Evolutionary conservation across 2,329 filamentous ascomycete genomes (phyloP).

Genomic region (Tolypocladium album): DNA sequence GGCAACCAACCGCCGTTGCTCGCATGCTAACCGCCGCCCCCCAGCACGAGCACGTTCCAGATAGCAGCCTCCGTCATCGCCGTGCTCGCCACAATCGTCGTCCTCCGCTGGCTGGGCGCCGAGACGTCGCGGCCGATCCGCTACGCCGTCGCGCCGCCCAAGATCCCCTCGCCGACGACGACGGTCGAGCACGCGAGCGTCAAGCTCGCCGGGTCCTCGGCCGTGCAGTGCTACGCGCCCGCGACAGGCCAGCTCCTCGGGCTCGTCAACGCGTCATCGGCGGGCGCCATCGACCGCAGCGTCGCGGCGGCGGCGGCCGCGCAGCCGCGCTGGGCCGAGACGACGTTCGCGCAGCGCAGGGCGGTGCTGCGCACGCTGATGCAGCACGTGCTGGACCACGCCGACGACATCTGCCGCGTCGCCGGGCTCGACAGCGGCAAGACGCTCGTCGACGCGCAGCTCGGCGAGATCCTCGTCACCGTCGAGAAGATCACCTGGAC

Average conservation of each 20-base stretch:
- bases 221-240: conserved; percentile 78
- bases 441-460: conserved; percentile 85
- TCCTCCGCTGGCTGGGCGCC: conserved; percentile 16
- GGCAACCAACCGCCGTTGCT: neutral
- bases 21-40: neutral
- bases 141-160: conserved; percentile 54
- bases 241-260: conserved; percentile 81
- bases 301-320: conserved; percentile 64
- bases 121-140: conserved; percentile 30
- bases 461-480: conserved; percentile 92
- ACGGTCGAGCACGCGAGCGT: conserved; percentile 49
- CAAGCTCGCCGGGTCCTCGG: conserved; percentile 53
- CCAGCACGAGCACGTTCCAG: conserved; percentile 11
- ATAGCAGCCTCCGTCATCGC: conserved; percentile 8
- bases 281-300: conserved; percentile 67
- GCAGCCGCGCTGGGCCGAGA: conserved; percentile 67
- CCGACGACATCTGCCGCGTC: conserved; percentile 73
- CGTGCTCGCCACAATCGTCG: conserved; percentile 16
- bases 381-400: conserved; percentile 76
- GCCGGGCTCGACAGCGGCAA: conserved; percentile 93
- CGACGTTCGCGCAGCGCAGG: conserved; percentile 66
- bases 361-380: conserved; percentile 73
- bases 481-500: conserved; percentile 94
- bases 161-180: conserved; percentile 44
- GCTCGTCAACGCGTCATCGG: conserved; percentile 63